phyloP scores from a whole-genome alignment of 1,284 basidiomycete species.

The Thelephora terrestris region DNA sequence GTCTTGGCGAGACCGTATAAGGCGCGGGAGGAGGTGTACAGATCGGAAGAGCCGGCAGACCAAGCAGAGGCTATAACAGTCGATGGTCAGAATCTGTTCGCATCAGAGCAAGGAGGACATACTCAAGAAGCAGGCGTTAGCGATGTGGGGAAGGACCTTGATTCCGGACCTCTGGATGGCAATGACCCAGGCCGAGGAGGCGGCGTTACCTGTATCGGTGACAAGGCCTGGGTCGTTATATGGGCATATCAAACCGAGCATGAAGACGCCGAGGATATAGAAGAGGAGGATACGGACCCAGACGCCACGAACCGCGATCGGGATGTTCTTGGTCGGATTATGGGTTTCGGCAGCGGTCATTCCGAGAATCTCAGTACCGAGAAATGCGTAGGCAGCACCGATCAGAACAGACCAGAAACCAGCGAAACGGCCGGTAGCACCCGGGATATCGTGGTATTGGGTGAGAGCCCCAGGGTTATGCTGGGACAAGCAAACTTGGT shows the following conservation, averaged over 20 bases:
- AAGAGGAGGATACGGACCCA: constrained; percentile 40
- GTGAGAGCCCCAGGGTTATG: not conserved
- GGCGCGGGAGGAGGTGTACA: constrained; percentile 76
- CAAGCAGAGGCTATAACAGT: constrained; percentile 70
- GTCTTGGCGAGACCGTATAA: too few species aligned
- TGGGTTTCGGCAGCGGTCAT: constrained; percentile 26
- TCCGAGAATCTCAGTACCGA: not conserved
- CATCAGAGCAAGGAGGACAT: not conserved
- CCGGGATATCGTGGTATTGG: constrained; percentile 19
- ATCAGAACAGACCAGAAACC: constrained; percentile 15
- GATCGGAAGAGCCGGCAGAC: constrained; percentile 76
- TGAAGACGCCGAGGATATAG: constrained; percentile 29
- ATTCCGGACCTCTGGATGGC: constrained; percentile 70
- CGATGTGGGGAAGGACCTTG: constrained; percentile 49
- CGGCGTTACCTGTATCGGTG: too few species aligned
- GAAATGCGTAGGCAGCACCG: not conserved
- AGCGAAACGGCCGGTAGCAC: constrained; percentile 29
- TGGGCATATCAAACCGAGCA: constrained; percentile 70
- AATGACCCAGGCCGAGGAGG: constrained; percentile 76
- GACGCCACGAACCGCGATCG: constrained; percentile 35
- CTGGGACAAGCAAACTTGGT: not conserved
- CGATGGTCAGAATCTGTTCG: not conserved
- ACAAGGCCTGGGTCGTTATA: constrained; percentile 52
- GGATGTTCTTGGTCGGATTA: constrained; percentile 27
- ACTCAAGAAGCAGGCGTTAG: too few species aligned